These are phyloP conservation scores for Galeopsis tetrahit DNA, from an alignment of 257 asterid genomes.

Conservation along the genomic window DNA sequence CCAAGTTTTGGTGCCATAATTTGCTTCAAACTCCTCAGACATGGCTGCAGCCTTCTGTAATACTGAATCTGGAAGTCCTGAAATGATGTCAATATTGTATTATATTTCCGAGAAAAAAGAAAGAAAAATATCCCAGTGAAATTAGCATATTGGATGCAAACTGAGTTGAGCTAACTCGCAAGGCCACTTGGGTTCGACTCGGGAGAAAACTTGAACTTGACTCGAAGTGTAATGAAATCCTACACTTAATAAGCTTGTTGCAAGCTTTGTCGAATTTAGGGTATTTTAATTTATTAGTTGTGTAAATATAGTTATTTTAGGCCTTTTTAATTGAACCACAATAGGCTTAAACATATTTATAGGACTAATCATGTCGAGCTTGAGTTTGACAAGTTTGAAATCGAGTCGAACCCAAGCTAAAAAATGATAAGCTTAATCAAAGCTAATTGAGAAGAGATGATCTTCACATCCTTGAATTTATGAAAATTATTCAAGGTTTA, in stretches of 20 bases:
- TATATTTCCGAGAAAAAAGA: background rate
- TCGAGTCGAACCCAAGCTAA: too few species aligned
- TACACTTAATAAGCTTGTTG: background rate
- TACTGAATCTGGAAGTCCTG: slow-evolving; percentile 89
- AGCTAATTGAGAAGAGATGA: background rate
- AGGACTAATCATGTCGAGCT: too few species aligned
- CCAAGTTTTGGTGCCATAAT: slow-evolving; percentile 54
- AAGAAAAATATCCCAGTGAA: background rate
- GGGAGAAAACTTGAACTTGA: background rate
- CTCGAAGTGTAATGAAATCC: background rate
- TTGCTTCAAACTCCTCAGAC: slow-evolving; percentile 75
- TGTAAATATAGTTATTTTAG: background rate
- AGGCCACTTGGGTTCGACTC: background rate
- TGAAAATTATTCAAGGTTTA: background rate
- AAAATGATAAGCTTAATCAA: too few species aligned
- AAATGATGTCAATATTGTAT: slow-evolving; percentile 28
- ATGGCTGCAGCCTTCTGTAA: slow-evolving; percentile 73
- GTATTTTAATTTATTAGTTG: too few species aligned
- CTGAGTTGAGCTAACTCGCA: background rate
- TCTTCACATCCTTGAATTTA: background rate
- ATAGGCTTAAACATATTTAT: too few species aligned
- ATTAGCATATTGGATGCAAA: background rate
- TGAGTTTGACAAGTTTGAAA: too few species aligned
- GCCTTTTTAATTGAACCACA: too few species aligned
- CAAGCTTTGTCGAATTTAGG: background rate